Base-by-base conservation (phyloP, 371 early-diverging fungal species). In the Mucor indicus region DNA sequence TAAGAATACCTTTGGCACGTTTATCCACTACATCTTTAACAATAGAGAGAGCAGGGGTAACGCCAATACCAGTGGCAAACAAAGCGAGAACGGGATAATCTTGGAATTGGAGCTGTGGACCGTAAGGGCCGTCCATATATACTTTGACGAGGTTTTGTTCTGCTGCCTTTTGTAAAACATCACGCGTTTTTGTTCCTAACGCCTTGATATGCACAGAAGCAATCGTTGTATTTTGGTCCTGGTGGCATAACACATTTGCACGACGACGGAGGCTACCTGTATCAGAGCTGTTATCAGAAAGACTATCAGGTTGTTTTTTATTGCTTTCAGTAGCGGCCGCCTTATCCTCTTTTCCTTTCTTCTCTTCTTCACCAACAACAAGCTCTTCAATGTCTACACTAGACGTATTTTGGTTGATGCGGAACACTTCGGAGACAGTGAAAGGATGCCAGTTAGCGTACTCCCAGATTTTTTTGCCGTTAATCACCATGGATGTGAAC, bases 101-200 rank as follows among this genome's bases (percentile, higher is more conserved):
- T 50, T 66, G 69, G 16, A 55, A 64, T 35, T 60, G 64, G 13
- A 67, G 46, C 9, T 55, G 55, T 12, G 73, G 62, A 16, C 73
- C 73, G 58, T 62, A 73, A 3, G 62, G 67, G 37, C 73, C 73
- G 54, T 73, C 73, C 1, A 73, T 57, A n/a, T 54, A 51, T 17
- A 73, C 39, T 11, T 43, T 31, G 10, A 73, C 16, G 3, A 53
- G 46, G 16, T 57, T 48, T 16, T 38, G 23, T 22, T 27, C 31
- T 11, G 25, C n/a, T 8, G 51, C 45, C 10, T 42, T 21, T 4
- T 49, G 21, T 4, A 62, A 30, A 11, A 67, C 20, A 22, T 50
- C 45, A 8, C 40, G 38, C 4, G 73, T 69, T 17, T 66, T 60
- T 1, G 48, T 52, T 15, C 73, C 73, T 19, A 73, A 53, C 10